phyloP scores from a whole-genome alignment of 2,329 filamentous ascomycete genomes.

The Colletotrichum sp. region DNA sequence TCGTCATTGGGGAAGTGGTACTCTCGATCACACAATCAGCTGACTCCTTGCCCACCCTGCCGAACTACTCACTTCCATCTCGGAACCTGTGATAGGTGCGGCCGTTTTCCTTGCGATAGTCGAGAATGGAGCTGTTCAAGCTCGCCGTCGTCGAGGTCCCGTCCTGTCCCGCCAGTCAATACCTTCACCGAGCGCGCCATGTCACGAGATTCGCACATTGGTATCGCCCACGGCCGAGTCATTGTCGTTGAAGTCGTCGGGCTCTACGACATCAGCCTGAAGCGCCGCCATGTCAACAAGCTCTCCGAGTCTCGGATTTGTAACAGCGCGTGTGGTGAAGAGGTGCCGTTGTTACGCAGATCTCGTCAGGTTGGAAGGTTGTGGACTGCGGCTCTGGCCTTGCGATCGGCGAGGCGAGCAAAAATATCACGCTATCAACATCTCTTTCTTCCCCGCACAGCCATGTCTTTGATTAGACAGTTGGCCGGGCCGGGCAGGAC shows the following conservation, averaged over 20 bases:
- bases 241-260: slow-evolving; percentile 14
- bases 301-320: not conserved
- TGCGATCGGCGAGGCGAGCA: not conserved
- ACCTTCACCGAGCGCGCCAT: no score
- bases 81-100: slow-evolving; percentile 25
- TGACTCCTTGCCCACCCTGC: not conserved
- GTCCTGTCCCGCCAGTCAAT: not conserved
- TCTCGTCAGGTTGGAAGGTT: not conserved
- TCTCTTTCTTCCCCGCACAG: not conserved
- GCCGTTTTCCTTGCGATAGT: slow-evolving; percentile 20
- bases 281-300: not conserved
- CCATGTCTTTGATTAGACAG: not conserved
- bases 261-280: slow-evolving; percentile 4
- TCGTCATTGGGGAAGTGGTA: slow-evolving; percentile 23
- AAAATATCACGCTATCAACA: not conserved
- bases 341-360: not conserved
- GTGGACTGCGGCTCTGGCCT: not conserved
- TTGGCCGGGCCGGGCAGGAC: not conserved
- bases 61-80: slow-evolving; percentile 12
- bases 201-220: not conserved
- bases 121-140: slow-evolving; percentile 34
- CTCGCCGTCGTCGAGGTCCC: slow-evolving; percentile 29
- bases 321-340: not conserved
- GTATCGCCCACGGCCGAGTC: slow-evolving; percentile 14
- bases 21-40: not conserved